These are phyloP conservation scores for Eragrostis tef DNA, from an alignment of 202 grass and related monocot species.

Conservation along the genomic window DNA sequence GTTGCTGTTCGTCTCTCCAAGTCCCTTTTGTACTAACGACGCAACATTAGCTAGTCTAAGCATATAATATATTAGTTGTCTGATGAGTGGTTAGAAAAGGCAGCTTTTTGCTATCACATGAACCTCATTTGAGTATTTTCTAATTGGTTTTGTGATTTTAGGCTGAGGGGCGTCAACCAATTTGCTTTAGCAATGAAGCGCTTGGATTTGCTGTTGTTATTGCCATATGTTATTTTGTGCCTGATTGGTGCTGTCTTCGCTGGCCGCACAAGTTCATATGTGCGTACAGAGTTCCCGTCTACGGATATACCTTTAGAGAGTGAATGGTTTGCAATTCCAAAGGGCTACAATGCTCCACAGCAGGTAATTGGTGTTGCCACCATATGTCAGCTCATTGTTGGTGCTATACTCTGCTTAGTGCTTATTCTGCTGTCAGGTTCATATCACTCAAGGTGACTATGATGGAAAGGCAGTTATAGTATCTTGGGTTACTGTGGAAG, in stretches of 20 bases:
- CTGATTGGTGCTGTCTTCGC: conserved; percentile 48
- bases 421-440: conserved; percentile 57
- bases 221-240: conserved; percentile 51
- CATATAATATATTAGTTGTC: neutral
- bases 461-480: conserved; percentile 88
- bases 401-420: conserved; percentile 3
- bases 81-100: neutral
- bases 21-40: neutral
- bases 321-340: conserved; percentile 71
- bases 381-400: conserved; percentile 18
- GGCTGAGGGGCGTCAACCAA: conserved; percentile 8
- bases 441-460: conserved; percentile 97
- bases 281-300: conserved; percentile 72
- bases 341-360: conserved; percentile 84
- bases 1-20: neutral
- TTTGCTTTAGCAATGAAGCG: conserved; percentile 53
- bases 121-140: conserved; percentile 9
- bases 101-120: neutral
- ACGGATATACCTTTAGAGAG: conserved; percentile 80
- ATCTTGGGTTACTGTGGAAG: conserved; percentile 80
- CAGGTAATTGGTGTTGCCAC: conserved; percentile 55
- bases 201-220: conserved; percentile 32
- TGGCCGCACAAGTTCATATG: conserved; percentile 74
- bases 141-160: conserved; percentile 9
- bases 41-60: neutral